A percentile compares a stretch with the other conserved stretches of the same genome.
Evolutionary conservation across 1,284 basidiomycete genomes (phyloP).

Genomic region (Rhodotorula glutinis): DNA sequence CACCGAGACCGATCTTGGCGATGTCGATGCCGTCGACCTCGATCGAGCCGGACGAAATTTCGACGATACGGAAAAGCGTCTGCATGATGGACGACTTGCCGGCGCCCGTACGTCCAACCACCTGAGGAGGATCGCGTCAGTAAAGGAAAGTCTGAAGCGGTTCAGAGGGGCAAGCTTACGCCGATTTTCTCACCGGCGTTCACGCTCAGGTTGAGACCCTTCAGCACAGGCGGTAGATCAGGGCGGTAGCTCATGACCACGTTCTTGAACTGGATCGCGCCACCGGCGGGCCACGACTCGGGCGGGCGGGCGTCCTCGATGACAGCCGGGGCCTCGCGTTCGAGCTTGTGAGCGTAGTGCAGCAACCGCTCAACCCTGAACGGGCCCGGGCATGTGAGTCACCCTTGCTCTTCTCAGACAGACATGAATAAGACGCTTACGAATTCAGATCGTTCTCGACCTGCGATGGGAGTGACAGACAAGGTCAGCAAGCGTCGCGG

Average conservation of each 20-base stretch:
- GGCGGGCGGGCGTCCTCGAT: conserved; percentile 60
- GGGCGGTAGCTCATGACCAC: conserved; percentile 41
- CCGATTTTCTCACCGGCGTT: conserved; percentile 56
- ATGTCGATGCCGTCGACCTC: conserved; percentile 52
- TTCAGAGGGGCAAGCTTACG: conserved; percentile 49
- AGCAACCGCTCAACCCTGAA: conserved; percentile 66
- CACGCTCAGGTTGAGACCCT: conserved; percentile 59
- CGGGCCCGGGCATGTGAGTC: not conserved
- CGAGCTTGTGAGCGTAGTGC: conserved; percentile 46
- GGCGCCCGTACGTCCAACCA: conserved; percentile 5
- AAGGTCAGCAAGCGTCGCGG: conserved; percentile 54
- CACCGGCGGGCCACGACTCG: conserved; percentile 60
- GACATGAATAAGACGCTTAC: conserved; percentile 47
- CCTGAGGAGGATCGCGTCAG: not conserved
- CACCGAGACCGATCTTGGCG: conserved; percentile 53
- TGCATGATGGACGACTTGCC: conserved; percentile 66
- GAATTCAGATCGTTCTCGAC: conserved; percentile 86
- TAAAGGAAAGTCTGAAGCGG: not conserved
- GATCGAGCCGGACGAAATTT: conserved; percentile 41
- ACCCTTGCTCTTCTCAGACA: not conserved
- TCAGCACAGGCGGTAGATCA: conserved; percentile 53
- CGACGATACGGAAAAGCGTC: conserved; percentile 56
- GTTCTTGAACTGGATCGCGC: conserved; percentile 49
- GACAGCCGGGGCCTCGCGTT: conserved; percentile 74
- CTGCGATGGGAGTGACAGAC: not conserved